Evolutionary conservation across 257 asterid genomes (phyloP).

Genomic region (Jacaranda mimosifolia): DNA sequence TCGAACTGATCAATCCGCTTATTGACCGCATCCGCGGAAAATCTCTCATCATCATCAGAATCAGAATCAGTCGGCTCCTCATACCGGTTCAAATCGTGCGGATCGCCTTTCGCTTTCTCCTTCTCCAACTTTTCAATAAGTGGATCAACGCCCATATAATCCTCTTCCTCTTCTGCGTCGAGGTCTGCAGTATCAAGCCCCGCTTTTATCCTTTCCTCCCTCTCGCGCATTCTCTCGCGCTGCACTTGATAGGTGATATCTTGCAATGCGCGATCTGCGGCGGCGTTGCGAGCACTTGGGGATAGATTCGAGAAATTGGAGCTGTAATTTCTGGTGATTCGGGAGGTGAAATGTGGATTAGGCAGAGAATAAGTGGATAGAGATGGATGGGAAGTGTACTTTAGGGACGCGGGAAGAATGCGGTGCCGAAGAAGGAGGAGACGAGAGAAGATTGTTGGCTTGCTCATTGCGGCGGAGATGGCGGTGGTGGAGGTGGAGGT

Average conservation of each 20-base stretch:
- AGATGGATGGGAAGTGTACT: constrained; percentile 22
- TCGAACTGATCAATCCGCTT: constrained; percentile 54
- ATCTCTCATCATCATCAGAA: constrained; percentile 68
- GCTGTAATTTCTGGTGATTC: constrained; percentile 39
- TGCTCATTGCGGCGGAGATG: constrained; percentile 46
- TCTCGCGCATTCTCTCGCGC: constrained; percentile 56
- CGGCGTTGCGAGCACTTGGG: constrained; percentile 38
- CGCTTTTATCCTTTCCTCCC: constrained; percentile 58
- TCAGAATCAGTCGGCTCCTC: constrained; percentile 85
- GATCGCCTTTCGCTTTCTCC: constrained; percentile 51
- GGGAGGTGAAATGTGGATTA: constrained; percentile 29
- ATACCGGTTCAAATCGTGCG: constrained; percentile 36
- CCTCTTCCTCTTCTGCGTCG: constrained; percentile 66
- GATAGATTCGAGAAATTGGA: constrained; percentile 25
- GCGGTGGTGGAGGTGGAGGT: constrained; percentile 17
- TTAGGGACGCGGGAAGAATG: constrained; percentile 16
- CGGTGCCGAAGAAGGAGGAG: constrained; percentile 46
- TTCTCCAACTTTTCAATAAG: constrained; percentile 59
- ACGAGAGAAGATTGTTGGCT: constrained; percentile 40
- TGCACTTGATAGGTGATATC: constrained; percentile 43
- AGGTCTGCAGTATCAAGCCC: constrained; percentile 67
- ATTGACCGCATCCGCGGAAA: constrained; percentile 48
- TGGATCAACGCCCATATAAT: constrained; percentile 56
- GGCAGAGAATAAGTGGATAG: constrained; percentile 11
- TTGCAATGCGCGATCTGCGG: constrained; percentile 49